Evolutionary conservation across 768 basidiomycete genomes (phyloP).

Genomic region (Hypsizygus marmoreus): DNA sequence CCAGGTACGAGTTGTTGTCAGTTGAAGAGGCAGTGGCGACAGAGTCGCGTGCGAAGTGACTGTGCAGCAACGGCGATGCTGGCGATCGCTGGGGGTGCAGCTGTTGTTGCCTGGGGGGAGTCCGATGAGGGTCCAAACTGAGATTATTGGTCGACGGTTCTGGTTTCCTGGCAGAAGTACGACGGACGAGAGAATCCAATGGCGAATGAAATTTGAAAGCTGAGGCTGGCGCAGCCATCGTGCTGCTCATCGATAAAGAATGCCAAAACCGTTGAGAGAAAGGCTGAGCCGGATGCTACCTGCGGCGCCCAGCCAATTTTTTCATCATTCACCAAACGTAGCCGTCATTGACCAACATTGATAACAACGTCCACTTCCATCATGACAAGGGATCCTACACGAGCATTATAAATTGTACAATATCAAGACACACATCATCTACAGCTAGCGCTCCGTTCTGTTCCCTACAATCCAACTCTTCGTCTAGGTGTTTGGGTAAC

Average conservation of each 20-base stretch:
- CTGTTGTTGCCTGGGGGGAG: constrained; percentile 2
- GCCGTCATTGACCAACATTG: no score
- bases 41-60: constrained; percentile 45
- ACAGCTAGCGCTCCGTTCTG: no score
- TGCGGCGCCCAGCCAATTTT: no score
- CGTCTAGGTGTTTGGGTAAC: constrained; percentile 77
- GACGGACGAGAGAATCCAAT: constrained; percentile 56
- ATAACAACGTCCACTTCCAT: no score
- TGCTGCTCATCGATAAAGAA: constrained; percentile 1
- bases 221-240: constrained; percentile 19
- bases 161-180: constrained; percentile 49
- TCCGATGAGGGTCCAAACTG: constrained; percentile 11
- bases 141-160: constrained; percentile 10
- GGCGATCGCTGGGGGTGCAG: constrained; percentile 19
- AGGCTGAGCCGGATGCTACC: no score
- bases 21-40: constrained; percentile 40
- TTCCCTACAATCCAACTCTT: constrained; percentile 63
- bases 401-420: no score
- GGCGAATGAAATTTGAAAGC: constrained; percentile 46
- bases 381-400: no score
- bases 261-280: no score
- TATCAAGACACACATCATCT: no score
- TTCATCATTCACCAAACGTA: neutral
- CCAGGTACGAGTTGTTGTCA: constrained; percentile 38
- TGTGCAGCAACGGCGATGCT: constrained; percentile 49